These are phyloP conservation scores for Scheffersomyces illinoinensis DNA, from an alignment of 1,139 yeast genomes.

Conservation along the genomic window DNA sequence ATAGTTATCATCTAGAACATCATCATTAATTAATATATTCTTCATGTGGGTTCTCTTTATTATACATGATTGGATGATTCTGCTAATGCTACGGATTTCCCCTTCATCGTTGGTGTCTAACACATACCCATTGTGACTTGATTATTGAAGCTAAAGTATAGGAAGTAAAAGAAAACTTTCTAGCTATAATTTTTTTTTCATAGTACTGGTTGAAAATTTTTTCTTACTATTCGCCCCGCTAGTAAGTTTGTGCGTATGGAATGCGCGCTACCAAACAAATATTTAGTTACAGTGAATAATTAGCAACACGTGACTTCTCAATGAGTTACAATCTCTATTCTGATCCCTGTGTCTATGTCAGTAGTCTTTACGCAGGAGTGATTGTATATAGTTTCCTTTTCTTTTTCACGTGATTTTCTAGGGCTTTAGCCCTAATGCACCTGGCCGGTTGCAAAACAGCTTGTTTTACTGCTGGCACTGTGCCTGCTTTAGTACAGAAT, in stretches of 20 bases:
- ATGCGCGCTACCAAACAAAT: background rate
- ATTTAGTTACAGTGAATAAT: background rate
- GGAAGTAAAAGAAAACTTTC: conserved; percentile 9
- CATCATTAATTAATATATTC: background rate
- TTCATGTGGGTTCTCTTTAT: background rate
- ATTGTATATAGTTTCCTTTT: background rate
- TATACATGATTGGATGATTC: background rate
- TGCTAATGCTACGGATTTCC: background rate
- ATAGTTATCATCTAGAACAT: background rate
- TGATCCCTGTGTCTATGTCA: background rate
- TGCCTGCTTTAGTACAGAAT: background rate
- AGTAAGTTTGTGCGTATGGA: background rate
- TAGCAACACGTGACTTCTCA: background rate
- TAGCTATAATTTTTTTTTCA: conserved; percentile 6
- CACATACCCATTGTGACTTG: conserved; percentile 39
- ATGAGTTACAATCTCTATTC: background rate
- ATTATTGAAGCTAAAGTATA: conserved; percentile 18
- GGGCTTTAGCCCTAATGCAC: conserved; percentile 9
- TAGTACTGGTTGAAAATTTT: conserved; percentile 8
- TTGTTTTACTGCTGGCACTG: background rate
- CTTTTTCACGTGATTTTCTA: conserved; percentile 4
- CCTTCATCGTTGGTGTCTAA: conserved; percentile 6
- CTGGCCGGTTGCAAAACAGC: background rate
- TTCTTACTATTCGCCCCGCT: conserved; percentile 3
- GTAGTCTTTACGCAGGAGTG: background rate